Conservation (phyloP, 1,139 yeast species). For the Casaregolazyma suthepensis region DNA sequence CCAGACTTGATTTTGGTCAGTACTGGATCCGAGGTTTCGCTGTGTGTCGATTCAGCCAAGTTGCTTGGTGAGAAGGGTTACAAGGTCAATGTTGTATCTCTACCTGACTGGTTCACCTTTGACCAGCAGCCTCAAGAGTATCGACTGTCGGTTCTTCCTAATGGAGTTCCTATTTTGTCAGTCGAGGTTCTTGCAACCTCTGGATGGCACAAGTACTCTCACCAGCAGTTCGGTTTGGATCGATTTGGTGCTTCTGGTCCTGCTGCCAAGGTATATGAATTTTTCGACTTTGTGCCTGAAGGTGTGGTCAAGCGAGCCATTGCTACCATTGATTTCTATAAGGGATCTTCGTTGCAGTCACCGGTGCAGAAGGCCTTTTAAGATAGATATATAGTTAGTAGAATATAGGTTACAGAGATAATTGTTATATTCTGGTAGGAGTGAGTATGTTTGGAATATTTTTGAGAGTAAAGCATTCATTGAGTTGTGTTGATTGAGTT, state of each 20-base stretch:
- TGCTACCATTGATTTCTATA: constrained; percentile 76
- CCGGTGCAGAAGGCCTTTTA: constrained; percentile 75
- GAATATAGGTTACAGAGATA: constrained; percentile 5
- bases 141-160: constrained; percentile 83
- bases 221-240: constrained; percentile 93
- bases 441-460: background rate
- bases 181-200: constrained; percentile 89
- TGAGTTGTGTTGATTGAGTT: too few relatives aligned
- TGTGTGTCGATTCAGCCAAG: constrained; percentile 78
- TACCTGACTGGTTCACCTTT: constrained; percentile 91
- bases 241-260: constrained; percentile 98
- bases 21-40: constrained; percentile 93
- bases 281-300: constrained; percentile 87
- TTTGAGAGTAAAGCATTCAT: too few relatives aligned
- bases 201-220: constrained; percentile 96
- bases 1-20: constrained; percentile 80
- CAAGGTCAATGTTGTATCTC: constrained; percentile 77
- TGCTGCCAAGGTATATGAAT: constrained; percentile 74
- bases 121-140: constrained; percentile 77
- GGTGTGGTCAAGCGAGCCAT: constrained; percentile 85
- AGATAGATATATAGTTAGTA: constrained; percentile 3
- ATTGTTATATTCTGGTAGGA: background rate
- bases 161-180: constrained; percentile 87
- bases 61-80: constrained; percentile 59
- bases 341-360: constrained; percentile 64